A percentile compares a stretch with the other conserved stretches of the same genome.
Conservation (phyloP, 2,329 filamentous ascomycete species). For the Plenodomus biglobosus region DNA sequence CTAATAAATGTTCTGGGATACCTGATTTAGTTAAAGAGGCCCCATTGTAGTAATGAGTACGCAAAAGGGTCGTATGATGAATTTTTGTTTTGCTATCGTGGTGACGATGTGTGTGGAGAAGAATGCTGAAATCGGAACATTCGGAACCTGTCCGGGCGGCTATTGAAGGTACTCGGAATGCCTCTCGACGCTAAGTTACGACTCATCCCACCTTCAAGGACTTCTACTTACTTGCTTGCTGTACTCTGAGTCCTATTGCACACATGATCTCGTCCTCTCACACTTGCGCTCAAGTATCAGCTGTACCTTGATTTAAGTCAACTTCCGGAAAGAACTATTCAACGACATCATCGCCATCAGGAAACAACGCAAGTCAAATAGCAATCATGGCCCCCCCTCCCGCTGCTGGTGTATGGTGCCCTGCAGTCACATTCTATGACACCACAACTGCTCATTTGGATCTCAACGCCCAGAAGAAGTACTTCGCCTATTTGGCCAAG, state of each 20-base stretch:
- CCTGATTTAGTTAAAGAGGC: too few species aligned
- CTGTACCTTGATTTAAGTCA: neutral
- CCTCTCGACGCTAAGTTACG: constrained; percentile 8
- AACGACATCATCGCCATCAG: too few species aligned
- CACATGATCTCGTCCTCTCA: too few species aligned
- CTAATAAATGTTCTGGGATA: too few species aligned
- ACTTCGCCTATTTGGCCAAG: constrained; percentile 49
- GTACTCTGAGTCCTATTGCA: neutral
- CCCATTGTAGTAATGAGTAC: too few species aligned
- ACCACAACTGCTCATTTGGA: constrained; percentile 45
- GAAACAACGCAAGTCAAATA: neutral
- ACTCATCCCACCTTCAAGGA: constrained; percentile 2
- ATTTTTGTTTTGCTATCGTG: too few species aligned
- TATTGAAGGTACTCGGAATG: constrained; percentile 13
- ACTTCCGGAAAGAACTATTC: too few species aligned
- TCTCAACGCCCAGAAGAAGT: constrained; percentile 46
- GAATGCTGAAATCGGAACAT: constrained; percentile 1
- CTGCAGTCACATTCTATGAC: constrained; percentile 52
- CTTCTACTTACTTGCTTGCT: neutral
- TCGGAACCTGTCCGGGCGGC: constrained; percentile 6
- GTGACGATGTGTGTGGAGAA: too few species aligned
- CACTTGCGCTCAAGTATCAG: neutral
- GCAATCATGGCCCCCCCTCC: constrained; percentile 15
- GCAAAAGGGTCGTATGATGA: too few species aligned
- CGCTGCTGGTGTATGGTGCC: constrained; percentile 38